Evolutionary conservation across 1,284 basidiomycete genomes (phyloP), one percentile per base, ranked within the genome.

Genomic region (Phenoliferia sp.): DNA sequence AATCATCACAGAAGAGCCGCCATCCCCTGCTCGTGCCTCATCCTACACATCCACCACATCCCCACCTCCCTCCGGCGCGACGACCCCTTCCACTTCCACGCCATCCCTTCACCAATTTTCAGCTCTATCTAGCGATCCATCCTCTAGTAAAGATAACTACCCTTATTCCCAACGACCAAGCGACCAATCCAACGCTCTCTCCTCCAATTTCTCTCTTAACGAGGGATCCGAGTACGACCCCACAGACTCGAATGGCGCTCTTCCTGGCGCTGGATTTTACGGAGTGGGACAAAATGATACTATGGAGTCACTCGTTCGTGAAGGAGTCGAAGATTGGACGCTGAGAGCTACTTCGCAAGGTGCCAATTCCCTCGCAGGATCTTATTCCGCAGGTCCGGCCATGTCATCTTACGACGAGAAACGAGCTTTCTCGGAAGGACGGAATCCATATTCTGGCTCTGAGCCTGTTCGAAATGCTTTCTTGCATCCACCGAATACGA

Each of bases 401-500:
- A n/a, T 33, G 17, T n/a, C 44, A 5, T n/a, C 54, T 2, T 63
- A 34, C 26, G 36, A n/a, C 4, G 22, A 19, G 16, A 19, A 52
- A 26, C 48, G 48, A 7, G 48, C 48, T 19, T 52, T 52, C 48
- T 19, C 48, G 48, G 48, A 52, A 19, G 44, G 36, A 32, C 62
- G 48, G 48, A 44, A 17, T 19, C 50, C 61, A 29, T 28, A 29
- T 17, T 5, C 39, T n/a, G 35, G 32, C 19, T 31, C 59, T 36
- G 19, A 44, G n/a, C 7, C 68, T 34, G 22, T 5, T 6, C 50
- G 36, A 36, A 58, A 59, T 54, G 22, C 48, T 26, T 68, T 29
- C 31, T 60, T 50, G 28, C 74, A 65, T 55, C 74, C 52, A 36
- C 74, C 32, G 62, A 82, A 84, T 65, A 83, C 84, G 10, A 88